phyloP scores from a whole-genome alignment of 805 yeast species.

The Sungouiella thailandica region DNA sequence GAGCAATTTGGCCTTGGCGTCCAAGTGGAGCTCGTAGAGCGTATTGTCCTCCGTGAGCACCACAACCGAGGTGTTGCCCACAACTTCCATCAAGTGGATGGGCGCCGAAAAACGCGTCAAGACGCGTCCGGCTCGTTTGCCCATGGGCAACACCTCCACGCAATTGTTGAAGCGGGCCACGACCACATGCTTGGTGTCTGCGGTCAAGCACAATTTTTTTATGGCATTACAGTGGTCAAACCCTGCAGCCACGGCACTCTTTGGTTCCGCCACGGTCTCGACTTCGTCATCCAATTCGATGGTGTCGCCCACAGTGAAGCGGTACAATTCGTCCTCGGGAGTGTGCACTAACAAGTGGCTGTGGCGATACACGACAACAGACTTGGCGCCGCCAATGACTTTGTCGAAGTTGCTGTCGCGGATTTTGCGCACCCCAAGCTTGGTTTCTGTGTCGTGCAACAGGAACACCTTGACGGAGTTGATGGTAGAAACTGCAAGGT shows the following conservation, averaged over 20 bases:
- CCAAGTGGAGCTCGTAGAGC: slow-evolving; percentile 54
- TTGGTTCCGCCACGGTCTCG: slow-evolving; percentile 19
- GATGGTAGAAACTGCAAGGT: slow-evolving; percentile 68
- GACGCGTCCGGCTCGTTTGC: slow-evolving; percentile 24
- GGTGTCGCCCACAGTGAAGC: slow-evolving; percentile 28
- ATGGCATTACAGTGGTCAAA: slow-evolving; percentile 48
- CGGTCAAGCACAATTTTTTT: slow-evolving; percentile 47
- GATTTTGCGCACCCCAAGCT: slow-evolving; percentile 48
- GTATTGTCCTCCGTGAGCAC: slow-evolving; percentile 72
- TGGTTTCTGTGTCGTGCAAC: slow-evolving; percentile 39
- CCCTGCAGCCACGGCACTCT: slow-evolving; percentile 17
- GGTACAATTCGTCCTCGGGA: slow-evolving; percentile 56
- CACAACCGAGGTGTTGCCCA: slow-evolving; percentile 46
- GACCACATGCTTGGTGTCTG: slow-evolving; percentile 43
- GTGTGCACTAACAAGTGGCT: slow-evolving; percentile 49
- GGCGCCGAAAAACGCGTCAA: slow-evolving; percentile 56
- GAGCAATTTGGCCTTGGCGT: slow-evolving; percentile 26
- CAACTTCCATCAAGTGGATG: slow-evolving; percentile 60
- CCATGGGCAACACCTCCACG: slow-evolving; percentile 46
- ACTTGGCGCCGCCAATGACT: slow-evolving; percentile 52
- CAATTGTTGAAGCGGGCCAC: slow-evolving; percentile 62
- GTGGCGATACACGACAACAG: slow-evolving; percentile 41
- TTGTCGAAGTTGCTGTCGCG: slow-evolving; percentile 38
- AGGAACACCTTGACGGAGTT: slow-evolving; percentile 64
- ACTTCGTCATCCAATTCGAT: slow-evolving; percentile 39